Evolutionary conservation across 2,329 filamentous ascomycete species (phyloP).

Genomic region (Talaromyces islandicus): DNA sequence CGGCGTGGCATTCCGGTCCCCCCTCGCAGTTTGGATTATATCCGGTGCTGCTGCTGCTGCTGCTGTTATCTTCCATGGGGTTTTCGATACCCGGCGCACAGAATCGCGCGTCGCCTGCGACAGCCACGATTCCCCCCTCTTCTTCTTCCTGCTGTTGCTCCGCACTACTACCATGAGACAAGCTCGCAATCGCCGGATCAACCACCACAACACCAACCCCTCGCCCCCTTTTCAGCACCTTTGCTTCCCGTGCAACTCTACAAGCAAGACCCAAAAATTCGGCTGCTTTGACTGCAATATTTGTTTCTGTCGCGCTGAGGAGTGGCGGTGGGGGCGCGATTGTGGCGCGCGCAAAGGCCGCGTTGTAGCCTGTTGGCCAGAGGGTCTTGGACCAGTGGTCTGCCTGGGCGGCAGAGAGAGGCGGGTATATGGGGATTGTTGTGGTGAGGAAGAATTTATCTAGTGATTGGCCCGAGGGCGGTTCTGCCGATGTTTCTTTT

Average conservation of each 20-base stretch:
- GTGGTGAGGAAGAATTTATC: constrained; percentile 20
- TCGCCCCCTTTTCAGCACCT: constrained; percentile 30
- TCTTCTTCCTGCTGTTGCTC: constrained; percentile 15
- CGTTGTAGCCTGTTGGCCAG: constrained; percentile 42
- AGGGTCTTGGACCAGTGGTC: constrained; percentile 34
- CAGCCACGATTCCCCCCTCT: constrained; percentile 34
- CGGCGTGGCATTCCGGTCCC: constrained; percentile 39
- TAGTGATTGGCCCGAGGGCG: background rate
- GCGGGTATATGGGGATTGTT: constrained; percentile 36
- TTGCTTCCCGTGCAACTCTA: constrained; percentile 33
- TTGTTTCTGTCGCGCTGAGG: constrained; percentile 26
- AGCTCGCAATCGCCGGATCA: constrained; percentile 28
- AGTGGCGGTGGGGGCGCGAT: constrained; percentile 37
- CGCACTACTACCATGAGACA: constrained; percentile 12
- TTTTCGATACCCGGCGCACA: constrained; percentile 9
- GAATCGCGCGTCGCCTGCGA: constrained; percentile 41
- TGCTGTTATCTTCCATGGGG: too few relatives aligned
- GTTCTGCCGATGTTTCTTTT: background rate
- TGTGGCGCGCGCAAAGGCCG: constrained; percentile 36
- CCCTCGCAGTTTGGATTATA: constrained; percentile 34
- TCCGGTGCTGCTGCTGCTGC: constrained; percentile 8
- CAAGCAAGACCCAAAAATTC: constrained; percentile 35
- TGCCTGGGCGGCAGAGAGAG: constrained; percentile 35
- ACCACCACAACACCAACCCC: constrained; percentile 40
- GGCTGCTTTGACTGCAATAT: constrained; percentile 32